phyloP scores from a whole-genome alignment of 2,329 filamentous ascomycete species.

The Pyricularia sp. region DNA sequence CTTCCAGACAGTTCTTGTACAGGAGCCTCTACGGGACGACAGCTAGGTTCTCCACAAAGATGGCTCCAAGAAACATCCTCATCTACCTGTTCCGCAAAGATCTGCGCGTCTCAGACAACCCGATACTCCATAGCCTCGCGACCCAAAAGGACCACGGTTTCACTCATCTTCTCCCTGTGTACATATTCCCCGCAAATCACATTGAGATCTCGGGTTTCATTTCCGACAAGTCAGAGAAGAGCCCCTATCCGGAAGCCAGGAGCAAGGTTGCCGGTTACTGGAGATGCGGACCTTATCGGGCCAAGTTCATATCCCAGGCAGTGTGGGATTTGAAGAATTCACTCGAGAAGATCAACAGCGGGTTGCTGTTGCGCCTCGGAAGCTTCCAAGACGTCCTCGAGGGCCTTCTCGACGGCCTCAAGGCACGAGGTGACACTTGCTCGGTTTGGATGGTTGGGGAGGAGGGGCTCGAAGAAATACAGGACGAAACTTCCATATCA shows the following conservation, averaged over 20 bases:
- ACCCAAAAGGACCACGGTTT: constrained; percentile 40
- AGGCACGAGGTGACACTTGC: constrained; percentile 28
- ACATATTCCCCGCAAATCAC: constrained; percentile 60
- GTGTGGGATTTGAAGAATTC: constrained; percentile 63
- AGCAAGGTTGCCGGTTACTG: constrained; percentile 59
- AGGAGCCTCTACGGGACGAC: neutral
- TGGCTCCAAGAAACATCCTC: constrained; percentile 36
- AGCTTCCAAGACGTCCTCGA: constrained; percentile 47
- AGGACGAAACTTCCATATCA: constrained; percentile 50
- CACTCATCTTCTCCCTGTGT: constrained; percentile 64
- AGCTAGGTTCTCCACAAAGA: neutral
- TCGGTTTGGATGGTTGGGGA: constrained; percentile 69
- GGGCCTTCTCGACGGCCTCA: constrained; percentile 42
- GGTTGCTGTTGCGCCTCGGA: constrained; percentile 56
- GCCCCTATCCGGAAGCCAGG: constrained; percentile 60
- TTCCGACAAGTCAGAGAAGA: constrained; percentile 32
- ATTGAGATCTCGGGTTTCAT: constrained; percentile 69
- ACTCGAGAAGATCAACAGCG: constrained; percentile 49
- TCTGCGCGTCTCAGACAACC: constrained; percentile 65
- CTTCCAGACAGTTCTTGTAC: neutral
- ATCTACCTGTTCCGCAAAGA: constrained; percentile 67
- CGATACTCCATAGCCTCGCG: constrained; percentile 52
- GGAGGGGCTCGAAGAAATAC: constrained; percentile 58
- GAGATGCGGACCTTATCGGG: constrained; percentile 64
- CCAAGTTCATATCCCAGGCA: constrained; percentile 62